These are phyloP conservation scores for Smittium mucronatum DNA, from an alignment of 371 early-diverging fungal species.

Conservation along the genomic window DNA sequence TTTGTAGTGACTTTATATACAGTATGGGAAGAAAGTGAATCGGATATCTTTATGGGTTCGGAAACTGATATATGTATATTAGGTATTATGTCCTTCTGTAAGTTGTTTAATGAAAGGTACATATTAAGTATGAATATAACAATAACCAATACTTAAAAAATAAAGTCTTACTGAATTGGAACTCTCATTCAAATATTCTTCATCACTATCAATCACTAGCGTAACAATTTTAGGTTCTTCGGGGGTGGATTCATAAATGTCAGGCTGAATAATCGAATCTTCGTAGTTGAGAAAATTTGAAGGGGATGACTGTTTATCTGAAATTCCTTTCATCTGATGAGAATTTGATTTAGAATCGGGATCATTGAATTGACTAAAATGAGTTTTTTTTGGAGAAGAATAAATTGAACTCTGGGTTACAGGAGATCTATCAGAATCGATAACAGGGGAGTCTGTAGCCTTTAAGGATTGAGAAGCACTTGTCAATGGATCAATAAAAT, in stretches of 20 bases:
- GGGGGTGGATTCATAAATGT: neutral
- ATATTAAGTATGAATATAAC: neutral
- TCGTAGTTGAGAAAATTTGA: too few relatives aligned
- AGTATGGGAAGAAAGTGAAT: conserved; percentile 72
- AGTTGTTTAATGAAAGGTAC: neutral
- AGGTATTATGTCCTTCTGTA: conserved; percentile 36
- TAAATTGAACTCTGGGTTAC: neutral
- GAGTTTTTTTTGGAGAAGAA: too few relatives aligned
- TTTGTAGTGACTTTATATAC: conserved; percentile 77
- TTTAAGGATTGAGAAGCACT: neutral
- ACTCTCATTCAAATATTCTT: neutral
- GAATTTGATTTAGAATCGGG: too few relatives aligned
- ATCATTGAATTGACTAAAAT: too few relatives aligned
- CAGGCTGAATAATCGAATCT: too few relatives aligned
- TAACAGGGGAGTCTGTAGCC: neutral
- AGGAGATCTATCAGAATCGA: neutral
- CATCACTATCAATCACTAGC: neutral
- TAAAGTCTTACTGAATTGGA: neutral
- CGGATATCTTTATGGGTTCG: conserved; percentile 82
- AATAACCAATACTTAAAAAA: neutral
- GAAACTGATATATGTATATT: conserved; percentile 60
- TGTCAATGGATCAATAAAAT: neutral
- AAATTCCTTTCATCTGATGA: too few relatives aligned
- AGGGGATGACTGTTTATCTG: too few relatives aligned
- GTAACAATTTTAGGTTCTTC: neutral